Evolutionary conservation across 306 rosid species (phyloP).

Genomic region (Pterocarpus santalinus): DNA sequence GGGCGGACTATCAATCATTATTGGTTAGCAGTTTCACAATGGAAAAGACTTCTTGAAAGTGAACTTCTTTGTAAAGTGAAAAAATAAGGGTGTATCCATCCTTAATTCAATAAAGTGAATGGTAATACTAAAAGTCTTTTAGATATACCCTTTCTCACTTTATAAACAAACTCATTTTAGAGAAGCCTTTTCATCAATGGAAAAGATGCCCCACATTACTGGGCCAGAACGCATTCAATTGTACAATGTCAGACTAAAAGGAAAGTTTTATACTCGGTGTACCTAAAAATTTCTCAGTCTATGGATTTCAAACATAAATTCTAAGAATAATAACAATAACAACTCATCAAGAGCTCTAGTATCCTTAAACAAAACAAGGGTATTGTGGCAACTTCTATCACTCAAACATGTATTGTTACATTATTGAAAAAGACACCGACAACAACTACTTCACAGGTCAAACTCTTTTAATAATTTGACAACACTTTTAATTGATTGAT

Average conservation of each 20-base stretch:
- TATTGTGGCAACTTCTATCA: background rate
- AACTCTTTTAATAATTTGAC: background rate
- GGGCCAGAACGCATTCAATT: conserved; percentile 21
- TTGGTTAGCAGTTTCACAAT: no score
- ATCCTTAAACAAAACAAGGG: background rate
- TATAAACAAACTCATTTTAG: no score
- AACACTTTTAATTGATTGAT: background rate
- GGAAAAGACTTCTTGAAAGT: no score
- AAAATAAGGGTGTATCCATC: no score
- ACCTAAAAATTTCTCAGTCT: background rate
- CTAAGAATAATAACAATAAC: background rate
- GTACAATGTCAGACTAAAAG: background rate
- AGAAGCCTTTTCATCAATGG: no score
- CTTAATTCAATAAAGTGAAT: no score
- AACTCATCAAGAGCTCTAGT: conserved; percentile 26
- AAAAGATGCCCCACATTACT: conserved; percentile 16
- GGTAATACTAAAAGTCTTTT: no score
- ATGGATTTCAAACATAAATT: background rate
- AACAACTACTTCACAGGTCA: background rate
- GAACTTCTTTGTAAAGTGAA: no score
- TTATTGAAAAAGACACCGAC: background rate
- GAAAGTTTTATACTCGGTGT: background rate
- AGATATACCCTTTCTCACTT: no score
- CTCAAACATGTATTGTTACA: conserved; percentile 9
- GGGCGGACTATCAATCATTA: no score